Percentiles rank a stretch among this genome's conserved stretches.
Conservation (phyloP, 1,284 basidiomycete genomes). For the Ganoderma resinaceum region DNA sequence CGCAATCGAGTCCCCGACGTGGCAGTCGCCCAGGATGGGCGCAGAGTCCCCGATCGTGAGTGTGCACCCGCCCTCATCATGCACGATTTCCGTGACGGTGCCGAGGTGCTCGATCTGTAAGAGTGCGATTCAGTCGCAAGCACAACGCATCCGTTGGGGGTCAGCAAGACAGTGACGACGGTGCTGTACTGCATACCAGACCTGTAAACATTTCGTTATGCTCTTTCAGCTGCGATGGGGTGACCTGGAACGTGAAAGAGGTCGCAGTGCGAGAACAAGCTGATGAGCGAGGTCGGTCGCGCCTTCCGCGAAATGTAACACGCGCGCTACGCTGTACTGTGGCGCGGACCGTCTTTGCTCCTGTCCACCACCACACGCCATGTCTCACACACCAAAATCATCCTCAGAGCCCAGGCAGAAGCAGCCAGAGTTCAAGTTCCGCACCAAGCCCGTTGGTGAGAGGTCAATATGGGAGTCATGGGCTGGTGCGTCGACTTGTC, state of each 20-base stretch:
- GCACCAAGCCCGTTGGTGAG: slow-evolving; percentile 28
- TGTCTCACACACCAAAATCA: slow-evolving; percentile 21
- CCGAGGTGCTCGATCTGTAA: slow-evolving; percentile 83
- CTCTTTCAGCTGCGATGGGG: neutral
- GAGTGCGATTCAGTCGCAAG: neutral
- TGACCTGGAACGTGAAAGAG: neutral
- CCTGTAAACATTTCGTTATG: slow-evolving; percentile 68
- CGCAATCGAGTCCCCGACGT: slow-evolving; percentile 94
- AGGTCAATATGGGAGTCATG: slow-evolving; percentile 45
- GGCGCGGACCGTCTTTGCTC: neutral
- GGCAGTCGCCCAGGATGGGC: slow-evolving; percentile 89
- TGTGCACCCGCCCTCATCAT: slow-evolving; percentile 80
- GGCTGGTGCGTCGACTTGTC: slow-evolving; percentile 36
- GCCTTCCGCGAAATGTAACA: slow-evolving; percentile 7
- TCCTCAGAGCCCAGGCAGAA: slow-evolving; percentile 14
- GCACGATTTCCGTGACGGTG: slow-evolving; percentile 66
- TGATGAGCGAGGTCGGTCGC: neutral
- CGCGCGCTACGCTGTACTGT: neutral
- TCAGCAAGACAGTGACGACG: slow-evolving; percentile 17
- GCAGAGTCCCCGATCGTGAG: slow-evolving; percentile 81
- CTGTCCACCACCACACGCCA: slow-evolving; percentile 17
- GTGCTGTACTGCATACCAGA: slow-evolving; percentile 55
- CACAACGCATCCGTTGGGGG: neutral
- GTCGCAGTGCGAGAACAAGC: slow-evolving; percentile 7
- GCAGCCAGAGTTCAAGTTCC: slow-evolving; percentile 26